Evolutionary conservation across 129 eudicot genomes (phyloP).

Genomic region (Arctium minus): DNA sequence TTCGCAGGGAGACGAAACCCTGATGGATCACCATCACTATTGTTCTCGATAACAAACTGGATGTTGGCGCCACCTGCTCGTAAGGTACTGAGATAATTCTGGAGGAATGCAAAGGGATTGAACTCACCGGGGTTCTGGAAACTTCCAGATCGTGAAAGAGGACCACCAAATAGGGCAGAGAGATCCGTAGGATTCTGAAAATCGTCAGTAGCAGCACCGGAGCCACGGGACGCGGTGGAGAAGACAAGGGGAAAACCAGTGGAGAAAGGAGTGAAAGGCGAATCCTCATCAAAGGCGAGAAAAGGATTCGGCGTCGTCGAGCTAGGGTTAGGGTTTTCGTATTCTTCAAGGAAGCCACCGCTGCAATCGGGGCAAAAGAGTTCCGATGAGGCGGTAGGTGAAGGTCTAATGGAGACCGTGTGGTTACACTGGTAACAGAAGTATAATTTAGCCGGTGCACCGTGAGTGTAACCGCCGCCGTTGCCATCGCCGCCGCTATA

Average conservation of each 20-base stretch:
- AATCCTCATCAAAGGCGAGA: constrained; percentile 30
- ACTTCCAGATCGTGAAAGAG: constrained; percentile 21
- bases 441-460: constrained; percentile 36
- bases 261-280: constrained; percentile 25
- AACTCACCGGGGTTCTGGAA: constrained; percentile 43
- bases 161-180: constrained; percentile 34
- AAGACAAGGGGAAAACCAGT: constrained; percentile 34
- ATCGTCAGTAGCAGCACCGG: constrained; percentile 21
- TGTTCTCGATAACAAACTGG: constrained; percentile 69
- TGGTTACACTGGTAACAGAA: constrained; percentile 76
- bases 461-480: constrained; percentile 22
- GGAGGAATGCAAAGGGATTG: constrained; percentile 63
- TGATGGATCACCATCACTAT: constrained; percentile 13
- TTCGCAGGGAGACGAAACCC: constrained; percentile 47
- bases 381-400: constrained; percentile 44
- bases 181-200: constrained; percentile 31
- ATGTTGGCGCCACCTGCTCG: constrained; percentile 70
- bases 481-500: constrained; percentile 11
- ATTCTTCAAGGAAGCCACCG: constrained; percentile 81
- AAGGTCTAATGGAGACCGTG: constrained; percentile 43
- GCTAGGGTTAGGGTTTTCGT: constrained; percentile 48
- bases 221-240: constrained; percentile 37
- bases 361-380: constrained; percentile 69
- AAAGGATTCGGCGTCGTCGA: constrained; percentile 32
- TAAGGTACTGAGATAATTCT: constrained; percentile 49